Evolutionary conservation across 2,329 filamentous ascomycete species (phyloP), one percentile per base, ranked within the genome.

Genomic region (Lizonia empirigonia): DNA sequence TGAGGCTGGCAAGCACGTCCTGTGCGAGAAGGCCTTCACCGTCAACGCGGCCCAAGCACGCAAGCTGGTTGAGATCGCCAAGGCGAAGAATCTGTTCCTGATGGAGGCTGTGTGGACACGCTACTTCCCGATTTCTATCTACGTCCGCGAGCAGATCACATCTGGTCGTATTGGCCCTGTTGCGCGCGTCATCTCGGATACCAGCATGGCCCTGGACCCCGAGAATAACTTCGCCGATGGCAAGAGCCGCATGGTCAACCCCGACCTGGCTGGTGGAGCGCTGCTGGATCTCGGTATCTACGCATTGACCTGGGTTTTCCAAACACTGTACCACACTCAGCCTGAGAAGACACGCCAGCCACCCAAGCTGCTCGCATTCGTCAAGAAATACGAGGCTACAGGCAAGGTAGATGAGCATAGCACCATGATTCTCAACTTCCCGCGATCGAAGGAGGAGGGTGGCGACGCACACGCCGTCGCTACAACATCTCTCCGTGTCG

Each of bases 1-100:
- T 30, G 83, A 90, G 60, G 89, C 88, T 7, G 89, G 90, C 65
- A 96, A 96, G 80, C 82, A 93, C 65, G 90, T 96, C 23, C 82
- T 96, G 26, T 96, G 91, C 73, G 91, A 96, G 75, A 96, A 96
- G 80, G 85, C 91, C 0, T 87, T 96, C 64, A 95, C 91, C 1
- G 89, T 93, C 56, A 96, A 88, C 58, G 90, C 88, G 2, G 79
- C 84, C 8, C 91, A 96, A 75, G 79, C 88, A 19, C 84, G 83
- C 73, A 85, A 85, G 70, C 80, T 96, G 20, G 82, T 87, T 41
- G 84, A 87, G 56, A 86, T 83, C 53, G 91, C 91, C 6, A 83
- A 78, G 70, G 80, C 84, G 66, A 93, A 91, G 82, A 84, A 53
- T 69, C 68, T 76, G 27, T 75, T 76, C 58, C 53, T 76, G 23